Conservation (phyloP, 148 eudicot genomes). For the Persicaria maculosa region DNA sequence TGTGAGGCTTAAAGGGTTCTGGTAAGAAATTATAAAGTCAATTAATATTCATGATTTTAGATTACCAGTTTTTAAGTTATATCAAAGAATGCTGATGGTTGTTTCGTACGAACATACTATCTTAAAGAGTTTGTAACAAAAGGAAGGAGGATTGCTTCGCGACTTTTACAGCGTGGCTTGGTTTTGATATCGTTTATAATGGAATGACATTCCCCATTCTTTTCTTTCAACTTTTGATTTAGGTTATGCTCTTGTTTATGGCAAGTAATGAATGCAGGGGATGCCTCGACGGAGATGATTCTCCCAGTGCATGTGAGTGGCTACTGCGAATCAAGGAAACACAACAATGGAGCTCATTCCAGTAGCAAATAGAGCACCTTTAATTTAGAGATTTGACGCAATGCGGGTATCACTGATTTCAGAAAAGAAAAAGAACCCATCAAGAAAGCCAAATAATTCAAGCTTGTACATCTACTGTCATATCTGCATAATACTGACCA, state of each 20-base stretch:
- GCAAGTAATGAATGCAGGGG: conserved; percentile 15
- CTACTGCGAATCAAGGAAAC: not conserved
- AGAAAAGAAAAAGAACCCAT: too few species aligned
- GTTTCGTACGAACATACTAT: not conserved
- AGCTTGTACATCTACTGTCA: too few species aligned
- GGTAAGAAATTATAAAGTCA: not conserved
- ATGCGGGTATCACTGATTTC: too few species aligned
- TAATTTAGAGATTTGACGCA: too few species aligned
- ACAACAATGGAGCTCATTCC: conserved; percentile 13
- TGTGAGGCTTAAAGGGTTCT: not conserved
- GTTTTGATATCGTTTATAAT: conserved; percentile 1
- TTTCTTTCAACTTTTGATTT: not conserved
- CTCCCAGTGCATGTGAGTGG: not conserved
- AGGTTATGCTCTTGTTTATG: not conserved
- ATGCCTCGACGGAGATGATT: conserved; percentile 17
- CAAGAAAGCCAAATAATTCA: too few species aligned
- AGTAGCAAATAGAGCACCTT: too few species aligned
- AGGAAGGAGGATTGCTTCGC: not conserved
- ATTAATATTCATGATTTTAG: not conserved
- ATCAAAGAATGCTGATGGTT: not conserved
- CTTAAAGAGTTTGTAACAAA: not conserved
- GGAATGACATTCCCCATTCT: not conserved
- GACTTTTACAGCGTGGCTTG: not conserved
- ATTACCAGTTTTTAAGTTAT: not conserved
- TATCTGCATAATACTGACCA: too few species aligned